Percentiles rank a stretch among this genome's conserved stretches.
phyloP scores from a whole-genome alignment of 371 early-diverging fungal genomes.

The Rhizopus stolonifer region DNA sequence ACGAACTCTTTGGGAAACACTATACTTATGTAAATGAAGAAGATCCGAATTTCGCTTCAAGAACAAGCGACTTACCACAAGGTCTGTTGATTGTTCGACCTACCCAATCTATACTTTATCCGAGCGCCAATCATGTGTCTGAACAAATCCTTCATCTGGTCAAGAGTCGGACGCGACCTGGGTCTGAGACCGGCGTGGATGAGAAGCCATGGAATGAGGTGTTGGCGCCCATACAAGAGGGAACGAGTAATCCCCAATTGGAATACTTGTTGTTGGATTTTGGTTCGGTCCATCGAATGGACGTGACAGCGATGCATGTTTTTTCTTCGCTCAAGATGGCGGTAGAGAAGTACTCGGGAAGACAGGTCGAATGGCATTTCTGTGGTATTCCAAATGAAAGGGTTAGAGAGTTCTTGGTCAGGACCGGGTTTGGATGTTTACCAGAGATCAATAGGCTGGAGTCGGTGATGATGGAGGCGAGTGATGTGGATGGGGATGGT shows the following conservation, averaged over 20 bases:
- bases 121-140: conserved; percentile 22
- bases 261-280: conserved; percentile 79
- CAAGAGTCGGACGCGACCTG: conserved; percentile 8
- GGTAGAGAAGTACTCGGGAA: conserved; percentile 39
- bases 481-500: neutral
- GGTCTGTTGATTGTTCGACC: conserved; percentile 16
- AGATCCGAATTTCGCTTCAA: conserved; percentile 16
- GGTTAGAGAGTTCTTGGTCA: conserved; percentile 28
- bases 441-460: neutral
- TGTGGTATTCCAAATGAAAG: conserved; percentile 19
- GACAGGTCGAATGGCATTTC: conserved; percentile 37
- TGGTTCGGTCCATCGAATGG: conserved; percentile 70
- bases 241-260: conserved; percentile 44
- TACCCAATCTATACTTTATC: conserved; percentile 15
- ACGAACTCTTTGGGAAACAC: neutral
- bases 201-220: conserved; percentile 47
- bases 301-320: conserved; percentile 75
- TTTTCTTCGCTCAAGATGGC: conserved; percentile 51
- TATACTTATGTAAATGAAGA: conserved; percentile 22
- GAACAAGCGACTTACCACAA: neutral
- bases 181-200: conserved; percentile 20
- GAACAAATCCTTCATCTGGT: conserved; percentile 13
- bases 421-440: conserved; percentile 33
- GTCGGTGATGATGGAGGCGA: neutral
- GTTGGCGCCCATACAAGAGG: conserved; percentile 11